Evolutionary conservation across 176 grass and related monocot genomes (phyloP).

Genomic region (Lolium rigidum): DNA sequence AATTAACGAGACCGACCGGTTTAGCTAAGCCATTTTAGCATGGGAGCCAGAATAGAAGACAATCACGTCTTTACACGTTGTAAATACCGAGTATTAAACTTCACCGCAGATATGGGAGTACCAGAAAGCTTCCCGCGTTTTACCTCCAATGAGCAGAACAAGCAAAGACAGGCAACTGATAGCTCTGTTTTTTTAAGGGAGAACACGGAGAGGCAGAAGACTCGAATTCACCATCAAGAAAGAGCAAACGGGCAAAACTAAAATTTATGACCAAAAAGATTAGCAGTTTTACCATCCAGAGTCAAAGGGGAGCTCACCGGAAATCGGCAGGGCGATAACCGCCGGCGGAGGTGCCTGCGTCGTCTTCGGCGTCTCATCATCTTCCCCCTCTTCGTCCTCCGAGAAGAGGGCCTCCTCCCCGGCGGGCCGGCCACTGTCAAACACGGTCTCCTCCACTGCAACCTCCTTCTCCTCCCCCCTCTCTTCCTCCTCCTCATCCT

Average conservation of each 20-base stretch:
- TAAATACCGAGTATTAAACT: constrained; percentile 17
- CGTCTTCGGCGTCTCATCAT: constrained; percentile 23
- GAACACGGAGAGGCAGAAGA: constrained; percentile 3
- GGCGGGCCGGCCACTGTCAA: constrained; percentile 56
- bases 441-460: constrained; percentile 40
- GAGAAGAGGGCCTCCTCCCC: constrained; percentile 60
- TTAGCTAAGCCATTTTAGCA: neutral
- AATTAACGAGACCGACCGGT: neutral
- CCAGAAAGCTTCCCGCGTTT: constrained; percentile 28
- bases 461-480: constrained; percentile 29
- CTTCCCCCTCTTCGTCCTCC: constrained; percentile 52
- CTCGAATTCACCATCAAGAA: constrained; percentile 15
- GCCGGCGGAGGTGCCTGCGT: neutral
- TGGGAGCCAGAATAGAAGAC: neutral
- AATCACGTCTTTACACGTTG: neutral
- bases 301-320: constrained; percentile 57
- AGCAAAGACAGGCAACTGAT: constrained; percentile 2
- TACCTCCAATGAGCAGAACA: constrained; percentile 31
- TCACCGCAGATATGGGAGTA: neutral
- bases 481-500: constrained; percentile 18
- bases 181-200: neutral
- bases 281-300: constrained; percentile 19
- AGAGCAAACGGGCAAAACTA: constrained; percentile 5
- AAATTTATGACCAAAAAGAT: constrained; percentile 32
- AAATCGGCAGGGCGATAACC: constrained; percentile 58